These are phyloP conservation scores for Salvia sclarea DNA, from an alignment of 305 asterid species.

Conservation along the genomic window DNA sequence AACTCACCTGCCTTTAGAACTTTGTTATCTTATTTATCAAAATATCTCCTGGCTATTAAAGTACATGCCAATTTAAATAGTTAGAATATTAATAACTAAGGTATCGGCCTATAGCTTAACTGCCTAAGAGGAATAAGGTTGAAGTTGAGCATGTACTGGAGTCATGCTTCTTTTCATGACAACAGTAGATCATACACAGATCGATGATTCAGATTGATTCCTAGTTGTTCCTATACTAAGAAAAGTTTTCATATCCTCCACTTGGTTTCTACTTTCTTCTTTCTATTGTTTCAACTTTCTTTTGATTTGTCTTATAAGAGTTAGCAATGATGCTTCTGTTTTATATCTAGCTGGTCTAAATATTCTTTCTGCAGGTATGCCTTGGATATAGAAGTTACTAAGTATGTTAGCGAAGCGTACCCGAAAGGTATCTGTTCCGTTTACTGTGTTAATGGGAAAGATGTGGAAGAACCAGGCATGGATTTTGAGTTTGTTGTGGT, in stretches of 20 bases:
- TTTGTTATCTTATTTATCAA: no score
- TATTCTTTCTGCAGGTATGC: slow-evolving; percentile 58
- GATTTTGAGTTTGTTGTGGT: slow-evolving; percentile 91
- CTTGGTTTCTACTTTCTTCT: not conserved
- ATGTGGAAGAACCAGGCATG: slow-evolving; percentile 79
- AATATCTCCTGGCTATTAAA: not conserved
- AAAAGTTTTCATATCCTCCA: no score
- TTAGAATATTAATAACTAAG: no score
- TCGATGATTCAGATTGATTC: no score
- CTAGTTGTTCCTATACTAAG: no score
- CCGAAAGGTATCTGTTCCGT: slow-evolving; percentile 89
- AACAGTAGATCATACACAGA: no score
- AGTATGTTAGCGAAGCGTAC: slow-evolving; percentile 85
- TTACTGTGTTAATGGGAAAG: slow-evolving; percentile 78
- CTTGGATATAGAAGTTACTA: slow-evolving; percentile 77
- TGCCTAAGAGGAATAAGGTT: no score
- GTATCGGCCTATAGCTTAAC: no score
- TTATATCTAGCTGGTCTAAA: slow-evolving; percentile 30
- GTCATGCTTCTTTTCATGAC: no score
- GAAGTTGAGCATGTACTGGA: not conserved
- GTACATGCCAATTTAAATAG: not conserved
- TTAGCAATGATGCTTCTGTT: slow-evolving; percentile 30
- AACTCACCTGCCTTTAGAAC: no score
- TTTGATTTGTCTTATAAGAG: not conserved
- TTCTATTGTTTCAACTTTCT: not conserved